A percentile compares a stretch with the other conserved stretches of the same genome.
Conservation (phyloP, 2,329 filamentous ascomycete species). For the Neocucurbitaria cava region DNA sequence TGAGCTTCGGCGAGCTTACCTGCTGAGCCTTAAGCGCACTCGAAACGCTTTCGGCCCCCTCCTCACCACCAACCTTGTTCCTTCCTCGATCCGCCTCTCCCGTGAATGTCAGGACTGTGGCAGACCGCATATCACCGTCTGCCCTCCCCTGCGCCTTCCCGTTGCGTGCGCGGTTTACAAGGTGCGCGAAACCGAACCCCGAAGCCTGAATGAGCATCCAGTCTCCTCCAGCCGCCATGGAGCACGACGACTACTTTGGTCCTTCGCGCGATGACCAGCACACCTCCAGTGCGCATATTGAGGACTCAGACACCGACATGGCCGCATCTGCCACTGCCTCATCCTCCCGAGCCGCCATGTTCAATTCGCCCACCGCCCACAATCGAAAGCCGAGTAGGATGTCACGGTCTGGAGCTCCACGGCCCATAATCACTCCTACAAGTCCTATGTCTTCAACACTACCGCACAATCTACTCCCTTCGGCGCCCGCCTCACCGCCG, state of each 20-base stretch:
- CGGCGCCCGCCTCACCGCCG: slow-evolving; percentile 69
- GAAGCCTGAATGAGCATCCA: slow-evolving; percentile 11
- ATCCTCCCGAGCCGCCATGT: slow-evolving; percentile 43
- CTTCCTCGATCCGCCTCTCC: slow-evolving; percentile 1
- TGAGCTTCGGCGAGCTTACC: slow-evolving; percentile 4
- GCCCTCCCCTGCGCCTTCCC: slow-evolving; percentile 1
- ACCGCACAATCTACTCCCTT: slow-evolving; percentile 67
- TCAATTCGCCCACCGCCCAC: slow-evolving; percentile 45
- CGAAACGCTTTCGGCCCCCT: slow-evolving; percentile 17
- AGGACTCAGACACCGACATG: slow-evolving; percentile 47
- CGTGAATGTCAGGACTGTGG: slow-evolving; percentile 11
- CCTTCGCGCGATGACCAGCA: slow-evolving; percentile 27
- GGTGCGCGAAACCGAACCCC: slow-evolving; percentile 13
- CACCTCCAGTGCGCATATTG: slow-evolving; percentile 26
- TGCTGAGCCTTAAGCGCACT: slow-evolving; percentile 5
- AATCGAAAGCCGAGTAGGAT: slow-evolving; percentile 49
- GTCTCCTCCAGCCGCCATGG: slow-evolving; percentile 32
- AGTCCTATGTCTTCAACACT: slow-evolving; percentile 59
- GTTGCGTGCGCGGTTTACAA: slow-evolving; percentile 2
- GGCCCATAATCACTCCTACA: slow-evolving; percentile 58
- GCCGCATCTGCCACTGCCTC: slow-evolving; percentile 42
- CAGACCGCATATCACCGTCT: background rate
- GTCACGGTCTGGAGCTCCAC: slow-evolving; percentile 51
- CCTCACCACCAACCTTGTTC: slow-evolving; percentile 7
- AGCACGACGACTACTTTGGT: slow-evolving; percentile 44